Conservation (phyloP, 2,329 filamentous ascomycete species). For the Aureobasidium leucospermi region DNA sequence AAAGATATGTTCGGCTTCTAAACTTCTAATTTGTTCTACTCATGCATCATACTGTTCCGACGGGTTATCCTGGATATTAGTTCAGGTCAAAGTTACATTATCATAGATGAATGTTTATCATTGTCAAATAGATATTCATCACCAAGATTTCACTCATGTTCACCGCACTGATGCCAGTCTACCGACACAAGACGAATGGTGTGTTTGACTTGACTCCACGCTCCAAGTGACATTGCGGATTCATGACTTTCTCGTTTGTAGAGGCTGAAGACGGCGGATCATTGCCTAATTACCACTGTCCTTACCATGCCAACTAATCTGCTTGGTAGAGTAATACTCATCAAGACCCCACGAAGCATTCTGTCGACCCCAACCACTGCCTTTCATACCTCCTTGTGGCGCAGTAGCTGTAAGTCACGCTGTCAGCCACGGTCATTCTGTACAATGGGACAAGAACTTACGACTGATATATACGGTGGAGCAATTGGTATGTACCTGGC, state of each 20-base stretch:
- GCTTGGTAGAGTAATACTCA: conserved; percentile 26
- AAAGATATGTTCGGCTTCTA: conserved; percentile 40
- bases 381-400: conserved; percentile 23
- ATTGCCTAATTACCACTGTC: neutral
- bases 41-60: too few relatives aligned
- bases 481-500: conserved; percentile 25
- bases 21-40: conserved; percentile 26
- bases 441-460: neutral
- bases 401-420: conserved; percentile 14
- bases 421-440: neutral
- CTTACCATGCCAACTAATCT: conserved; percentile 27
- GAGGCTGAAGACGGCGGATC: too few relatives aligned
- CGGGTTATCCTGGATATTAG: too few relatives aligned
- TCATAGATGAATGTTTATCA: too few relatives aligned
- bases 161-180: too few relatives aligned
- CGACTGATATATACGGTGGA: conserved; percentile 22
- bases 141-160: too few relatives aligned
- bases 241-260: too few relatives aligned
- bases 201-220: too few relatives aligned
- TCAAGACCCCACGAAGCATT: conserved; percentile 21
- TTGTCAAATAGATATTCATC: too few relatives aligned
- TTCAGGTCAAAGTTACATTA: too few relatives aligned
- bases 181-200: too few relatives aligned
- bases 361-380: conserved; percentile 21
- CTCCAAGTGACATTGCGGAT: too few relatives aligned